These are phyloP conservation scores for Rhizopus arrhizus DNA, from an alignment of 371 early-diverging fungal species.

Conservation along the genomic window DNA sequence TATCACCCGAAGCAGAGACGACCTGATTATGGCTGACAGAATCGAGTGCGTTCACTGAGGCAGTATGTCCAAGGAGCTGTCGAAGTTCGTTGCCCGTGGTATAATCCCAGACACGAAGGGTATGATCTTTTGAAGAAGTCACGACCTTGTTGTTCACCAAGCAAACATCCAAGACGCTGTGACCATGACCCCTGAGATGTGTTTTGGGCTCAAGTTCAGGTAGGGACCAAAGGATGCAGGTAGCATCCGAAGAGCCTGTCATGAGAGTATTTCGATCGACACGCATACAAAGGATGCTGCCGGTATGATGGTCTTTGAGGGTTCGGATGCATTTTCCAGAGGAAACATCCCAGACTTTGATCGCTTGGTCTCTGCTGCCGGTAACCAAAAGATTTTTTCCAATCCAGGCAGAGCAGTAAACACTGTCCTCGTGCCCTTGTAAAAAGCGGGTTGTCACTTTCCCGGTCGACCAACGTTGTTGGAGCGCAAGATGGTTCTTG, in stretches of 20 bases:
- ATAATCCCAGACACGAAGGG: constrained; percentile 51
- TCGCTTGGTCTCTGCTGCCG: constrained; percentile 90
- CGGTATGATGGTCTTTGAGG: constrained; percentile 60
- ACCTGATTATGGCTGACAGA: constrained; percentile 59
- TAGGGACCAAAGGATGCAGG: constrained; percentile 87
- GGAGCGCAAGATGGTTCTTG: constrained; percentile 29
- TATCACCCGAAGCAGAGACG: constrained; percentile 89
- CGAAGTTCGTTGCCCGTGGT: constrained; percentile 55
- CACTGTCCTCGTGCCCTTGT: constrained; percentile 87
- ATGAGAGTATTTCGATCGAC: constrained; percentile 79
- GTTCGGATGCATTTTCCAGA: constrained; percentile 66
- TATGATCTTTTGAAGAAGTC: constrained; percentile 80
- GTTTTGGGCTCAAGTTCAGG: constrained; percentile 38
- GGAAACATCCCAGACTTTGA: constrained; percentile 80
- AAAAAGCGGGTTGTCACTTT: constrained; percentile 48
- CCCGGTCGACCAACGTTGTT: constrained; percentile 42
- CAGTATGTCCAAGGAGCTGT: constrained; percentile 79
- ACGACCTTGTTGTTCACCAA: constrained; percentile 72
- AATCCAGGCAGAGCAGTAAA: constrained; percentile 89
- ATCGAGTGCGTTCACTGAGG: constrained; percentile 90
- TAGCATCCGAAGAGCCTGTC: constrained; percentile 90
- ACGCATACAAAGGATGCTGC: constrained; percentile 88
- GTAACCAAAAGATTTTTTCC: constrained; percentile 77
- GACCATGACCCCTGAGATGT: constrained; percentile 70
- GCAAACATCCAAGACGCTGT: constrained; percentile 81